These are phyloP conservation scores for Skeletonema marinoi DNA, from an alignment of 108 stramenopile genomes.

Conservation along the genomic window DNA sequence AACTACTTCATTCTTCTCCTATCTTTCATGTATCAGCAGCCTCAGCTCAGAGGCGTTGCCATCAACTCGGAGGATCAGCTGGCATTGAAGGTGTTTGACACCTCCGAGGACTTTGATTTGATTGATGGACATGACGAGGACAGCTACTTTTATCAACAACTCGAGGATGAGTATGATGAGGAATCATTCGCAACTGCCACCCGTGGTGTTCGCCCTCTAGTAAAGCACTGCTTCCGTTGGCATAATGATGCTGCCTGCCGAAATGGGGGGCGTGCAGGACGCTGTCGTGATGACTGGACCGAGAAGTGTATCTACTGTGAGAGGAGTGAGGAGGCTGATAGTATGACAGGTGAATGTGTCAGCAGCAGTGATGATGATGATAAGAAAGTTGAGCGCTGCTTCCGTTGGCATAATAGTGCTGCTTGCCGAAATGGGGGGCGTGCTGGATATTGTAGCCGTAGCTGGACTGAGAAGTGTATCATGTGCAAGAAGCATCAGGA, in stretches of 20 bases:
- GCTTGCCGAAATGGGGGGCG: too few species aligned
- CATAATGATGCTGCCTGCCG: background rate
- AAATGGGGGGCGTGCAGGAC: constrained; percentile 8
- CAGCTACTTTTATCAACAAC: background rate
- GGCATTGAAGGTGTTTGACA: background rate
- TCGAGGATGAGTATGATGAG: background rate
- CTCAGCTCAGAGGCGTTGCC: background rate
- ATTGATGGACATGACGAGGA: background rate
- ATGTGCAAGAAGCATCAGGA: too few species aligned
- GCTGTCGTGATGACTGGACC: background rate
- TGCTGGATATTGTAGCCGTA: too few species aligned
- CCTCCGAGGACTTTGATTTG: background rate
- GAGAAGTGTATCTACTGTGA: background rate
- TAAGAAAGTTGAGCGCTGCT: too few species aligned
- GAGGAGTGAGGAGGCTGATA: background rate
- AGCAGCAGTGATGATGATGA: too few species aligned
- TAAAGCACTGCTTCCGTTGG: background rate
- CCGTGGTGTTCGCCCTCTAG: background rate
- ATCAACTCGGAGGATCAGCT: background rate
- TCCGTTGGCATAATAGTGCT: too few species aligned
- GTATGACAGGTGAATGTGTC: too few species aligned
- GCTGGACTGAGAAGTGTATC: too few species aligned
- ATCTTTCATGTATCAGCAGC: background rate
- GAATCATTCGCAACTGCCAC: background rate
- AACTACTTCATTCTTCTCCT: background rate